Conservation (phyloP, 257 asterid genomes). For the Agastache rugosa region DNA sequence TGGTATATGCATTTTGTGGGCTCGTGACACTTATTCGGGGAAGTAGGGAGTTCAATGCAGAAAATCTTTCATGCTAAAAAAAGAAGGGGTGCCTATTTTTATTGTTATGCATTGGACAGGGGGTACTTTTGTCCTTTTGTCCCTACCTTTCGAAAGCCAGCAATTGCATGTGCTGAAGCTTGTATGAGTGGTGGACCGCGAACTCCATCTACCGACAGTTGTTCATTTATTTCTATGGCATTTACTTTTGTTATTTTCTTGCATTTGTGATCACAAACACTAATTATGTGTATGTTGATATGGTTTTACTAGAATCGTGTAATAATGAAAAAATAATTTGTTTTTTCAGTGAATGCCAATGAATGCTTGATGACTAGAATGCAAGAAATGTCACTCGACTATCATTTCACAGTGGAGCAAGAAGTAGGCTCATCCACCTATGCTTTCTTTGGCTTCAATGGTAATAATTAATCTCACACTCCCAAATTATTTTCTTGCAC, state of each 20-base stretch:
- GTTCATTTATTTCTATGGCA: constrained; percentile 33
- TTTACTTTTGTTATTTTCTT: constrained; percentile 16
- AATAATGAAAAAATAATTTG: neutral
- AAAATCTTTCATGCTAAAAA: constrained; percentile 40
- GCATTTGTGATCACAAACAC: neutral
- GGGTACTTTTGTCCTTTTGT: constrained; percentile 49
- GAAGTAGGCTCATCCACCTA: constrained; percentile 95
- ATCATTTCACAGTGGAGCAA: constrained; percentile 94
- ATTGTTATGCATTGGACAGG: constrained; percentile 32
- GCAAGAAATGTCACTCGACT: constrained; percentile 98
- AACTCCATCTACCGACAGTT: constrained; percentile 44
- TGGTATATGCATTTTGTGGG: no score
- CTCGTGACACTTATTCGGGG: no score
- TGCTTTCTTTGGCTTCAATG: constrained; percentile 96
- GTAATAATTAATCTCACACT: constrained; percentile 41
- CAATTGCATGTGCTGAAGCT: constrained; percentile 55
- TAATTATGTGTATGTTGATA: neutral
- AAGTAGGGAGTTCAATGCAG: no score
- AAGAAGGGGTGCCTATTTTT: neutral
- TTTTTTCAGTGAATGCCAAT: constrained; percentile 76
- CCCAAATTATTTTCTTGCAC: neutral
- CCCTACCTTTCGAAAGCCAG: constrained; percentile 28
- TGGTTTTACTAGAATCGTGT: constrained; percentile 5
- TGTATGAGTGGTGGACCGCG: constrained; percentile 52
- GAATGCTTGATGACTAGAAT: constrained; percentile 97